Conservation (phyloP, 2,329 filamentous ascomycete genomes). For the Fusarium albidum region DNA sequence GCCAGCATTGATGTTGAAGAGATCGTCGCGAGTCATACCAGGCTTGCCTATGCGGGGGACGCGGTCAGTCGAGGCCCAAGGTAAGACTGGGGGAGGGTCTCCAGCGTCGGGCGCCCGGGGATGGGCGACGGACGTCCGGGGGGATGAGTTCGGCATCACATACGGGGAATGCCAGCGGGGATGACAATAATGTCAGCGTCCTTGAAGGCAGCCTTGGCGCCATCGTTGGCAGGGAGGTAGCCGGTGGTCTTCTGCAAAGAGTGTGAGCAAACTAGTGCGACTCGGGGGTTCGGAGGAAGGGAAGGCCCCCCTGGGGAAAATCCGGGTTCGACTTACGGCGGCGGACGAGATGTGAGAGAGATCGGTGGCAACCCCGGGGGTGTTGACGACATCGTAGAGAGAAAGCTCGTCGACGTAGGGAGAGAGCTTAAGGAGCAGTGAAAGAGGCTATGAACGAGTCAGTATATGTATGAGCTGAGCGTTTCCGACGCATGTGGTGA, state of each 20-base stretch:
- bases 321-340: slow-evolving; percentile 64
- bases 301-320: slow-evolving; percentile 25
- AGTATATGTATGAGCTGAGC: slow-evolving; percentile 35
- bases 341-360: slow-evolving; percentile 95
- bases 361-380: slow-evolving; percentile 93
- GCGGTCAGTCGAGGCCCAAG: slow-evolving; percentile 28
- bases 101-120: slow-evolving; percentile 31
- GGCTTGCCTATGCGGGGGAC: slow-evolving; percentile 78
- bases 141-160: slow-evolving; percentile 47
- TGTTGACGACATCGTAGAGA: slow-evolving; percentile 99
- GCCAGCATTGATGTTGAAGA: slow-evolving; percentile 99
- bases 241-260: slow-evolving; percentile 78
- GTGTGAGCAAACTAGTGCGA: slow-evolving; percentile 42
- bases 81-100: slow-evolving; percentile 24
- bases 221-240: slow-evolving; percentile 86
- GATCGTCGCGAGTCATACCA: slow-evolving; percentile 98
- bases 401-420: slow-evolving; percentile 90
- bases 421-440: slow-evolving; percentile 91
- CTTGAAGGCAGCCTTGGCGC: slow-evolving; percentile 87
- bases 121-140: slow-evolving; percentile 24
- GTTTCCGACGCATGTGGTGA: background rate
- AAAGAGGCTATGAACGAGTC: slow-evolving; percentile 75
- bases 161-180: slow-evolving; percentile 96
- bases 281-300: slow-evolving; percentile 35
- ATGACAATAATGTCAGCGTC: slow-evolving; percentile 97